A percentile compares a stretch with the other conserved stretches of the same genome.
Evolutionary conservation across 192 early-diverging fungal genomes (phyloP).

Genomic region (Entomortierella parvispora): DNA sequence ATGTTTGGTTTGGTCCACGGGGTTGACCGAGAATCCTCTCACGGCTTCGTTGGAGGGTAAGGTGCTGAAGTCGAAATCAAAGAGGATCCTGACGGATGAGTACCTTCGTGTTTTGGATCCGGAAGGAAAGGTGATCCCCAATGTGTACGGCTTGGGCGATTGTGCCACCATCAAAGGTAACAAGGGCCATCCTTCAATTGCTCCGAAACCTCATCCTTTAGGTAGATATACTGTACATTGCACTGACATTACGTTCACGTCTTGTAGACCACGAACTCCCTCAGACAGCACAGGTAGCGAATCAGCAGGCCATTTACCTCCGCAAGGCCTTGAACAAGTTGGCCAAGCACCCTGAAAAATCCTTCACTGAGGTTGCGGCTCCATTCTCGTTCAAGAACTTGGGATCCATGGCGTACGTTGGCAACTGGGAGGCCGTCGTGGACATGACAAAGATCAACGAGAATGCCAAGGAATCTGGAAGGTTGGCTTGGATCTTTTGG

Average conservation of each 20-base stretch:
- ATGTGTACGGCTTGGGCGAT: conserved; percentile 86
- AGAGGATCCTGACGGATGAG: conserved; percentile 78
- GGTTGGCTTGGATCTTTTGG: conserved; percentile 74
- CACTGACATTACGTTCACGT: neutral
- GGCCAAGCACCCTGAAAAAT: conserved; percentile 42
- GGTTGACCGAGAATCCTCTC: conserved; percentile 70
- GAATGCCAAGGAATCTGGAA: conserved; percentile 59
- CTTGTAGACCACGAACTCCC: conserved; percentile 72
- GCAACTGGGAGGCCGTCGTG: conserved; percentile 64
- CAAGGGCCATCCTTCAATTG: neutral
- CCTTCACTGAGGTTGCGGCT: conserved; percentile 19
- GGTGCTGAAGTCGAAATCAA: conserved; percentile 27
- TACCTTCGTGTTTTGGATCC: conserved; percentile 78
- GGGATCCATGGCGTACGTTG: conserved; percentile 79
- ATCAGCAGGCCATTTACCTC: conserved; percentile 77
- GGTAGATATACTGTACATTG: neutral
- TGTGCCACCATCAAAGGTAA: conserved; percentile 82
- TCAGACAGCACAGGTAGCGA: conserved; percentile 87
- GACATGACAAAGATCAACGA: conserved; percentile 65
- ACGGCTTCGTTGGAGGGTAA: conserved; percentile 47
- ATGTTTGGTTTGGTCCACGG: conserved; percentile 70
- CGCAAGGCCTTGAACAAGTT: conserved; percentile 60
- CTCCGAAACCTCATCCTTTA: neutral
- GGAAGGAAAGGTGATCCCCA: conserved; percentile 48
- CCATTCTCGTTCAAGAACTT: conserved; percentile 70